Base-by-base conservation (phyloP, 192 early-diverging fungal genomes). In the Coemansia umbellata region DNA sequence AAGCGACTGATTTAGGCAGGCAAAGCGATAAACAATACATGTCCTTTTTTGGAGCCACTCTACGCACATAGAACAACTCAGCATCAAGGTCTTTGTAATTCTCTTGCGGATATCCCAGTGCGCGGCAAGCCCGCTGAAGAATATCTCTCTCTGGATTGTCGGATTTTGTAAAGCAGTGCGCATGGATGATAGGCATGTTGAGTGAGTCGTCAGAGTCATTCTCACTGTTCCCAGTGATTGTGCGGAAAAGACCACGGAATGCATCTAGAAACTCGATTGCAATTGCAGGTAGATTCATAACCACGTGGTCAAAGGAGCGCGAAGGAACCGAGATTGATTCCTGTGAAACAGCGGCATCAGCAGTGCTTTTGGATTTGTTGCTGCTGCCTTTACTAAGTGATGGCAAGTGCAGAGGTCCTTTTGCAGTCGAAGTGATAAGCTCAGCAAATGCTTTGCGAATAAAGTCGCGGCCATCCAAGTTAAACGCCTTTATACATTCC, bases 221-320 rank as follows among this genome's bases (percentile, higher is more conserved):
- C 11, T 68, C 59, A 9, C 82, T 75, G 0, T 69, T 37, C 1
- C 62, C 63, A 28, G 82, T 80, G 13, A 79, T 60, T 13, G 70
- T 75, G 39, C 78, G 57, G 63, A 74, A 74, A 0, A 97, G 47
- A 0, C 97, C 95, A 9, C 80, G 78, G 80, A 99, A 98, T 10
- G 91, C 86, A 58, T 97, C 96, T 30, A 99, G 65, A 55, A 99
- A 99, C 64, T 96, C 95, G 32, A 98, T 84, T 3, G 94, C 95
- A 7, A 91, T 94, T 3, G 88, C 97, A 0, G 97, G 97, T 19
- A 99, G 79, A 66, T 99, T 99, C 95, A 99, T 98, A 0, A 99
- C 88, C 60, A 93, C 97, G 61, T 99, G 97, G 41, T 94, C 79
- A 56, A 97, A 96, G 8, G 84, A 86, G 35, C 32, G 51, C 26